phyloP scores from a whole-genome alignment of 2,329 filamentous ascomycete species.

The Arthrinium phaeospermum region DNA sequence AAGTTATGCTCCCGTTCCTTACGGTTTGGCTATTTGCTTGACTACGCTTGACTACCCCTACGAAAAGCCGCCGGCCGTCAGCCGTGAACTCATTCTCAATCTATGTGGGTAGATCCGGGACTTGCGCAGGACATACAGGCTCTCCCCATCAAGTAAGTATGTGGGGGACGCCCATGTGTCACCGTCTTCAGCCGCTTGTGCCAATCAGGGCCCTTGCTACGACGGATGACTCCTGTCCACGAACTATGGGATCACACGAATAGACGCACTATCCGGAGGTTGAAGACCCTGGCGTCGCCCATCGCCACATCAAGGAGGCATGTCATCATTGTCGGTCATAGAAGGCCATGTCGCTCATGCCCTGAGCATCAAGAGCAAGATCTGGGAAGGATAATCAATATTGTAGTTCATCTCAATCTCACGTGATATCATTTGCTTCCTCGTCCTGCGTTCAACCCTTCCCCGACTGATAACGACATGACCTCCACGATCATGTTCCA shows the following conservation, averaged over 20 bases:
- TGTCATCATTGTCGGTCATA: not conserved
- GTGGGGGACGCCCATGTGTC: too few relatives aligned
- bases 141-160: too few relatives aligned
- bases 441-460: not conserved
- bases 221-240: not conserved
- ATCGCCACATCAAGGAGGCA: too few relatives aligned
- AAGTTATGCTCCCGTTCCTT: not conserved
- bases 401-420: not conserved
- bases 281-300: too few relatives aligned
- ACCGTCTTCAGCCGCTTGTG: not conserved
- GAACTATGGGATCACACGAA: not conserved
- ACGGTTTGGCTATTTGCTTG: too few relatives aligned
- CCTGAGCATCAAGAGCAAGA: not conserved
- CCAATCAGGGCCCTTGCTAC: too few relatives aligned
- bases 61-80: too few relatives aligned
- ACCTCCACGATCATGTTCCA: not conserved
- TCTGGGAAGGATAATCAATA: not conserved
- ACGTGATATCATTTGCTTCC: not conserved
- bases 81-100: too few relatives aligned
- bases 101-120: too few relatives aligned
- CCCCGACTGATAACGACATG: not conserved
- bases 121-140: too few relatives aligned
- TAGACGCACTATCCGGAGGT: not conserved
- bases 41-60: too few relatives aligned
- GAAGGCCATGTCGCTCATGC: not conserved